A percentile compares a stretch with the other conserved stretches of the same genome.
Conservation (phyloP, 345 rosid species). For the Pugionium cornutum region DNA sequence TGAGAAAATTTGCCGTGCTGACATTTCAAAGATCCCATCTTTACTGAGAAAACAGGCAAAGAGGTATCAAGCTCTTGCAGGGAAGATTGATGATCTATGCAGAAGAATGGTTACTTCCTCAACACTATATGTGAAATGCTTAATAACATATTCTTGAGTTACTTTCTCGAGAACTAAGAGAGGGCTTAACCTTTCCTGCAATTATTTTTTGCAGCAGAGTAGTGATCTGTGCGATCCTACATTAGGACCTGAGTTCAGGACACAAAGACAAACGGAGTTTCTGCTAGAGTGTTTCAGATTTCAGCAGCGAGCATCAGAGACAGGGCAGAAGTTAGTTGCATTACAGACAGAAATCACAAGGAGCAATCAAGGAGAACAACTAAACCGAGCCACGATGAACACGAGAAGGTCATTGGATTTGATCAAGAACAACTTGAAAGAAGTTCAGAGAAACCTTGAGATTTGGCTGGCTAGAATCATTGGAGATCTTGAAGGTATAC, state of each 20-base stretch:
- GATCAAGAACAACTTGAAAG: conserved; percentile 78
- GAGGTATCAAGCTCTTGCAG: conserved; percentile 78
- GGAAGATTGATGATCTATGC: conserved; percentile 90
- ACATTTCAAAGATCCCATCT: conserved; percentile 57
- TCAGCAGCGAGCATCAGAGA: conserved; percentile 81
- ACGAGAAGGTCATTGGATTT: conserved; percentile 58
- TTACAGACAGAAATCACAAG: conserved; percentile 75
- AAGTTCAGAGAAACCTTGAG: conserved; percentile 86
- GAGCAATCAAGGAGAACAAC: conserved; percentile 51
- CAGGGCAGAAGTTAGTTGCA: conserved; percentile 66
- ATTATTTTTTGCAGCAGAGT: conserved; percentile 50
- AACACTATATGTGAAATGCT: neutral
- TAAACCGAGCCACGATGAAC: conserved; percentile 51
- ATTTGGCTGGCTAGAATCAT: conserved; percentile 91
- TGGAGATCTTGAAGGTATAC: conserved; percentile 88
- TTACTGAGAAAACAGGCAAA: conserved; percentile 70
- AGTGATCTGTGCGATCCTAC: conserved; percentile 79
- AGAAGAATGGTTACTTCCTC: conserved; percentile 65
- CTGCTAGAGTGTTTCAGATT: conserved; percentile 78
- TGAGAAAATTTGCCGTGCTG: conserved; percentile 62
- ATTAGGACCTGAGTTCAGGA: conserved; percentile 67
- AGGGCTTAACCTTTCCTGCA: neutral
- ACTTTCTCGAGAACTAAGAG: neutral
- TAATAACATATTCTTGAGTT: conserved; percentile 15
- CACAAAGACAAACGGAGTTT: conserved; percentile 82